Evolutionary conservation across 2,329 filamentous ascomycete genomes (phyloP).

Genomic region (Penicillium sp.): DNA sequence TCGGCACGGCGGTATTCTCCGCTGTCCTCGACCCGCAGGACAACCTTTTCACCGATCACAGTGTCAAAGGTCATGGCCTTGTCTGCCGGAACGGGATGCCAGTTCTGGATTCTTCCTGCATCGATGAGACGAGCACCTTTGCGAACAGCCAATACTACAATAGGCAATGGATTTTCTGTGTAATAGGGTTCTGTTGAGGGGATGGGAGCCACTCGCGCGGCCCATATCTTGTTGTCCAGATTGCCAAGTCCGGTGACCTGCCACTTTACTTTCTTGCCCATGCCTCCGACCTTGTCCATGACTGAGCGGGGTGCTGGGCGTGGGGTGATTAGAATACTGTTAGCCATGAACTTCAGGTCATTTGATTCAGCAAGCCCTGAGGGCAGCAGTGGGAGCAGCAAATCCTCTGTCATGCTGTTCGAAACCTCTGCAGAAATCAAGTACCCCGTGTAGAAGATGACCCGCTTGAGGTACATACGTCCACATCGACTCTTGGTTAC

Average conservation of each 20-base stretch:
- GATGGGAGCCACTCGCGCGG: slow-evolving; percentile 71
- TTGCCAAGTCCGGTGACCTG: slow-evolving; percentile 71
- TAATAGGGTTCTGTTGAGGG: slow-evolving; percentile 64
- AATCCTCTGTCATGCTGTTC: slow-evolving; percentile 61
- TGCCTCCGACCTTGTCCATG: slow-evolving; percentile 78
- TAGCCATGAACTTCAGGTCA: slow-evolving; percentile 77
- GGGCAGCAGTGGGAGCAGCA: slow-evolving; percentile 60
- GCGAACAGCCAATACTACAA: slow-evolving; percentile 77
- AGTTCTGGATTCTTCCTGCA: slow-evolving; percentile 74
- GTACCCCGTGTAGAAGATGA: slow-evolving; percentile 89
- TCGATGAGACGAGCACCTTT: slow-evolving; percentile 74
- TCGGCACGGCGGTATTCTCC: slow-evolving; percentile 59
- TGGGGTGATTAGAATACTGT: slow-evolving; percentile 85
- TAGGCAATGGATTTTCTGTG: slow-evolving; percentile 72
- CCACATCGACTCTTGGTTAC: slow-evolving; percentile 43
- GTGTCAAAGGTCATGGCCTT: slow-evolving; percentile 75
- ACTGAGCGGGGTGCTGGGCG: slow-evolving; percentile 68
- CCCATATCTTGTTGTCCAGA: slow-evolving; percentile 81
- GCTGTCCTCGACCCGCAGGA: slow-evolving; percentile 69
- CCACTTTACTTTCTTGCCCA: slow-evolving; percentile 80
- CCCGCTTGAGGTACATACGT: slow-evolving; percentile 72
- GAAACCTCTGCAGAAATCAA: slow-evolving; percentile 71
- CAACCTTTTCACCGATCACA: slow-evolving; percentile 78
- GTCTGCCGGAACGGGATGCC: slow-evolving; percentile 70
- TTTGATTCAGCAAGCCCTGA: slow-evolving; percentile 56